These are phyloP conservation scores for Malus hybrid DNA, from an alignment of 331 rosid species.

Conservation along the genomic window DNA sequence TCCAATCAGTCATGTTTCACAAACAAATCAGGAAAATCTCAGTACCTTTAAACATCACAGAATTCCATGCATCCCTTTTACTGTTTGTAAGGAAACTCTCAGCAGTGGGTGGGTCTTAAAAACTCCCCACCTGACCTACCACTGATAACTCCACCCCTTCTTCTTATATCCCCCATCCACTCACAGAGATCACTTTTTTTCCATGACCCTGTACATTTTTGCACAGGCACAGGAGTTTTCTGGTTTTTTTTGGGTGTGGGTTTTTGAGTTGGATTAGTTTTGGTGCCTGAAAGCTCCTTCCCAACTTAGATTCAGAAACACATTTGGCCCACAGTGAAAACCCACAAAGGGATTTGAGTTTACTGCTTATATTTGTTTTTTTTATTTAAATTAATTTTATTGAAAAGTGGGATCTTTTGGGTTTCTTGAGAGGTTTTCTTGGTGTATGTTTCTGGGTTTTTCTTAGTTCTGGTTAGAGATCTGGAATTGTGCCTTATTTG, in stretches of 20 bases:
- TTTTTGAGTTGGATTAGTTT: constrained; percentile 17
- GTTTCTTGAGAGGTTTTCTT: constrained; percentile 2
- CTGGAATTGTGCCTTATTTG: constrained; percentile 20
- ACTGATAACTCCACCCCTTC: constrained; percentile 66
- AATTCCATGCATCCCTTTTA: constrained; percentile 34
- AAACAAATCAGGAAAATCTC: constrained; percentile 33
- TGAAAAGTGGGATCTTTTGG: constrained; percentile 10
- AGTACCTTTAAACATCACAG: constrained; percentile 16
- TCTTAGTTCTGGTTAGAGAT: constrained; percentile 13
- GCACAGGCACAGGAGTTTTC: constrained; percentile 8
- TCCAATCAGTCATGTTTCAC: constrained; percentile 30
- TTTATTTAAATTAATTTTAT: background rate
- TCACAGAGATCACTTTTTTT: constrained; percentile 6
- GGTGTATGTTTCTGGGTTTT: constrained; percentile 2
- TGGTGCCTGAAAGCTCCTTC: constrained; percentile 58
- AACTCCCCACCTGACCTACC: constrained; percentile 33
- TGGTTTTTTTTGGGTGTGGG: constrained; percentile 16
- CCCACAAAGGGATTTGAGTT: constrained; percentile 7
- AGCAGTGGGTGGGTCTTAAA: background rate
- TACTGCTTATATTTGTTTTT: constrained; percentile 12
- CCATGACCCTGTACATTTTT: constrained; percentile 14
- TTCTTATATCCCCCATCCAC: constrained; percentile 37
- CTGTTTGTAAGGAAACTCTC: constrained; percentile 39
- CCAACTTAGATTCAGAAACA: constrained; percentile 45
- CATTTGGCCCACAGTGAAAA: constrained; percentile 19